phyloP scores from a whole-genome alignment of 345 rosid genomes.

The Firmiana major region DNA sequence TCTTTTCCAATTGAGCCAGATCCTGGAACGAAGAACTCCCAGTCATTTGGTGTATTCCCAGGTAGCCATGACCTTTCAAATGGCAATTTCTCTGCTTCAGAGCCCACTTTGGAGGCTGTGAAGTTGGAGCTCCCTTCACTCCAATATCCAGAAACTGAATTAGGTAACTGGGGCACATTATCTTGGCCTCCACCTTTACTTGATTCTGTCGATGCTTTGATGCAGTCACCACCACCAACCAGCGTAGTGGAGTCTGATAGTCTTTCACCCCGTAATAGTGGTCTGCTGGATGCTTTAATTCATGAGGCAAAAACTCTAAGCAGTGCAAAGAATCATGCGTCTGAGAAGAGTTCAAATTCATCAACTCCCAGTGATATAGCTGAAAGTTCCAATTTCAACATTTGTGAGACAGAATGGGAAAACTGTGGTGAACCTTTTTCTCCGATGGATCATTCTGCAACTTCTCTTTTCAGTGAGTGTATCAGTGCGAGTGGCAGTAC shows the following conservation, averaged over 20 bases:
- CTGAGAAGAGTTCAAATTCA: slow-evolving; percentile 65
- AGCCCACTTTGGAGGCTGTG: slow-evolving; percentile 68
- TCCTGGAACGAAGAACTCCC: slow-evolving; percentile 38
- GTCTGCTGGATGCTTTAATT: slow-evolving; percentile 88
- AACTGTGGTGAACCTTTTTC: slow-evolving; percentile 54
- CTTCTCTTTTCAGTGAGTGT: slow-evolving; percentile 53
- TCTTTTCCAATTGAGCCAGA: slow-evolving; percentile 55
- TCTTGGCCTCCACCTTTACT: slow-evolving; percentile 62
- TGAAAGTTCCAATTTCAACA: slow-evolving; percentile 43
- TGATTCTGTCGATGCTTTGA: slow-evolving; percentile 66
- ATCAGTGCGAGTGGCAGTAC: slow-evolving; percentile 54
- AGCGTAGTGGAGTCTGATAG: slow-evolving; percentile 46
- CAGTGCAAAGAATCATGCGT: slow-evolving; percentile 60
- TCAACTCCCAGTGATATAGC: slow-evolving; percentile 56
- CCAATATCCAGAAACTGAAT: slow-evolving; percentile 86
- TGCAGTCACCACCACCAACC: slow-evolving; percentile 74
- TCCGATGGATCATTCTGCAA: slow-evolving; percentile 57
- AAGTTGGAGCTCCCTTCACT: slow-evolving; percentile 99
- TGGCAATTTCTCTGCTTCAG: slow-evolving; percentile 89
- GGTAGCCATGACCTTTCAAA: slow-evolving; percentile 78
- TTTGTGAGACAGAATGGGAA: slow-evolving; percentile 56
- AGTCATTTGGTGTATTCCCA: slow-evolving; percentile 49
- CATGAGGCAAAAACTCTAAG: slow-evolving; percentile 67
- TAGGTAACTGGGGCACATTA: slow-evolving; percentile 69
- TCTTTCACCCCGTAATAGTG: slow-evolving; percentile 72